Conservation (phyloP, 345 rosid genomes). For the Syzygium oleosum region DNA sequence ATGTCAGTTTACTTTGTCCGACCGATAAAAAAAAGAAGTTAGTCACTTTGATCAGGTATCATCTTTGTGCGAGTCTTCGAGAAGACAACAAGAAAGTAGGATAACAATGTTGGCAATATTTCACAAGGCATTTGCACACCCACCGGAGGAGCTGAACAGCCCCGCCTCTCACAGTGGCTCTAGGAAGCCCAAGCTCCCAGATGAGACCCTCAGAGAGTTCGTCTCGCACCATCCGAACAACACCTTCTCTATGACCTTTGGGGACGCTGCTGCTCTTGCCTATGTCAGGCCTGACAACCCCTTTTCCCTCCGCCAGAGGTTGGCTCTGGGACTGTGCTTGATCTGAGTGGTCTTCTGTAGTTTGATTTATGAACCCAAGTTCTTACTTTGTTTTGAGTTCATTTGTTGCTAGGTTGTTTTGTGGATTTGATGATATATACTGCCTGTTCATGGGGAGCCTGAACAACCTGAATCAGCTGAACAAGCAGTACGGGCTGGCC, state of each 20-base stretch:
- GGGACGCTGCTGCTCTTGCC: constrained; percentile 62
- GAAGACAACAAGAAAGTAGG: neutral
- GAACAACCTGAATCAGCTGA: constrained; percentile 57
- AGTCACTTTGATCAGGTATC: neutral
- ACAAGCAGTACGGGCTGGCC: constrained; percentile 64
- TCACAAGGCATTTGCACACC: constrained; percentile 63
- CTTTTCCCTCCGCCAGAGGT: constrained; percentile 47
- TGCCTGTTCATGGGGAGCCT: constrained; percentile 69
- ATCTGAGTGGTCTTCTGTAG: neutral
- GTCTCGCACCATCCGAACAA: constrained; percentile 38
- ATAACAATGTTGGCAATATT: constrained; percentile 80
- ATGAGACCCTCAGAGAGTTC: constrained; percentile 58
- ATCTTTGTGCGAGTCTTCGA: neutral
- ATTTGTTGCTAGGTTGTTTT: constrained; percentile 48
- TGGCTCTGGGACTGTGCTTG: neutral
- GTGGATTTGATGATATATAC: constrained; percentile 75
- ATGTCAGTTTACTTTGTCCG: neutral
- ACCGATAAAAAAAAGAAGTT: neutral
- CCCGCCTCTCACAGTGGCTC: constrained; percentile 52
- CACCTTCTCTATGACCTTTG: constrained; percentile 62
- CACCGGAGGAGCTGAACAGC: constrained; percentile 89
- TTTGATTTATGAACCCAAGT: neutral
- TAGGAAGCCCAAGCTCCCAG: constrained; percentile 50
- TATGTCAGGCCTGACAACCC: constrained; percentile 31
- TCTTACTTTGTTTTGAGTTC: neutral